Evolutionary conservation across 2,329 filamentous ascomycete genomes (phyloP).

Genomic region (Fusarium sp.): DNA sequence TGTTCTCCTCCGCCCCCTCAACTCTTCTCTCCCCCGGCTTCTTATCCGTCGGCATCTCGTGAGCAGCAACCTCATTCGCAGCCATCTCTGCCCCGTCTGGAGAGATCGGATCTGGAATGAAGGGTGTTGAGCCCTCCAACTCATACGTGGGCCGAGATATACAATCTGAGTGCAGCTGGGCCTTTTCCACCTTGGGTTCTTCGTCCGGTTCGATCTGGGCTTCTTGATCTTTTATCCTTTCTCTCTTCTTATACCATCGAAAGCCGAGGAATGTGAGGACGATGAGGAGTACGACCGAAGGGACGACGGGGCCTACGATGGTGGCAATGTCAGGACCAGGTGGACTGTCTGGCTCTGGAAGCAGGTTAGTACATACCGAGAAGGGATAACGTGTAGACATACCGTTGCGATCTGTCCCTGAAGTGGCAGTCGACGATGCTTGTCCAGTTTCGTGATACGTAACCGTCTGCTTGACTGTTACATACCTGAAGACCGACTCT

Average conservation of each 20-base stretch:
- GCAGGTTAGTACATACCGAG: not conserved
- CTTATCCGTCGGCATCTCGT: not conserved
- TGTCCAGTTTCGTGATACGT: not conserved
- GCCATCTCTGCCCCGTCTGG: not conserved
- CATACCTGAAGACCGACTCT: not conserved
- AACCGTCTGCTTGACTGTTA: not conserved
- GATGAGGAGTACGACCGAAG: not conserved
- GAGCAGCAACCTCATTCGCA: constrained; percentile 6
- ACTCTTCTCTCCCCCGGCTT: not conserved
- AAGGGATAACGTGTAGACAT: not conserved
- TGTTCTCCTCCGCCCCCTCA: not conserved
- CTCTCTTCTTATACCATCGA: not conserved
- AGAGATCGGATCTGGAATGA: rapidly evolving
- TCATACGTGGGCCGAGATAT: not conserved
- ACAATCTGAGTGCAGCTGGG: constrained; percentile 7
- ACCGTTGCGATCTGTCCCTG: not conserved
- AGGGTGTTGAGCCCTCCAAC: not conserved
- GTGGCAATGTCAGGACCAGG: not conserved
- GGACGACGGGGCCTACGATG: not conserved
- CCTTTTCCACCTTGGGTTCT: not conserved
- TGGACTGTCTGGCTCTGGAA: not conserved
- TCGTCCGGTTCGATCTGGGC: not conserved
- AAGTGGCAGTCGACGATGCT: not conserved
- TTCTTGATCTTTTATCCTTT: not conserved
- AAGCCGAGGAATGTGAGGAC: not conserved